Evolutionary conservation across 345 rosid species (phyloP), one percentile per base, ranked within the genome.

Genomic region (Luvunga scandens): DNA sequence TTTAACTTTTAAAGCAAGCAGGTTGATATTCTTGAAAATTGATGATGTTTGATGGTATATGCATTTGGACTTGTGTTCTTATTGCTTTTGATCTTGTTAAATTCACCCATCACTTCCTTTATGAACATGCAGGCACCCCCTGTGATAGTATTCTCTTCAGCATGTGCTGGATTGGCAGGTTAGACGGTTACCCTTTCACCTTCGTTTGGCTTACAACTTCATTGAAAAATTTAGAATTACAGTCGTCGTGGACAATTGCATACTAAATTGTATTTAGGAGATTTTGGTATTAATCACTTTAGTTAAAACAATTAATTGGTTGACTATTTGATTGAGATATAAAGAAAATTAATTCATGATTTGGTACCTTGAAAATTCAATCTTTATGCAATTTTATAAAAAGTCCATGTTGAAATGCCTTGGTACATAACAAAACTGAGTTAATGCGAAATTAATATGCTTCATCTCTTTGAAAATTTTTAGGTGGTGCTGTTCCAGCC

Each of bases 121-220:
- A 71, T 78, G 76, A 60, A 42, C 28, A 73, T 92, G 88, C 86
- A 95, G 98, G 96, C 96, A 69, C 99, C 98, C 6, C 97, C 98
- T 19, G 98, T 95, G 75, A 92, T 93, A 73, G 94, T 93, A 57
- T 88, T 92, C 92, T 91, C 99, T 77, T 91, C 97, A 30, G 93
- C 96, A 70, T 95, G 95, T 83, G 97, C 97, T 33, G 97, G 97
- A 42, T 84, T 93, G 83, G 88, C 92, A 88, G 98, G 99, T 93
- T 42, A 70, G 86, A 72, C 24, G 28, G 34, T 77, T 66, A 12
- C 69, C 75, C 65, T 61, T 48, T 33, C 6, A 21, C 59, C n/a
- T 45, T 64, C 28, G 9, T 56, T 42, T 53, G 65, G 71, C 42
- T 33, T 69, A 14, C 50, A 45, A 45, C 18, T 34, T 69, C 0